phyloP scores from a whole-genome alignment of 441 rosid genomes.

The Populus hybrid region DNA sequence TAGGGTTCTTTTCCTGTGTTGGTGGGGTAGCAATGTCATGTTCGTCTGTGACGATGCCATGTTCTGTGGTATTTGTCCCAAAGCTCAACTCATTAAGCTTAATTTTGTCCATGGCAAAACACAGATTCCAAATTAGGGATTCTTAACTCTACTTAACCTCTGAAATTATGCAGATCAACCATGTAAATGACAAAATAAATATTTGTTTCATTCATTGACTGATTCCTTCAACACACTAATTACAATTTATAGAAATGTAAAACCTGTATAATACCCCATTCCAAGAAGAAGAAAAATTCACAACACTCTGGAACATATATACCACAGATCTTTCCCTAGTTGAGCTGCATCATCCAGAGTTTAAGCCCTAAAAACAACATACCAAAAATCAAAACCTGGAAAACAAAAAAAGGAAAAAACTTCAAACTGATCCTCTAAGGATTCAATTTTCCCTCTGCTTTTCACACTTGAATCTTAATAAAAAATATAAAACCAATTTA shows the following conservation, averaged over 20 bases:
- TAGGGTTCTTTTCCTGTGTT: background rate
- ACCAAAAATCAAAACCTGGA: slow-evolving; percentile 5
- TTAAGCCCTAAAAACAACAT: background rate
- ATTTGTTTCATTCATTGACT: background rate
- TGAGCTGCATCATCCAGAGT: background rate
- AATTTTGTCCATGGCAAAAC: slow-evolving; percentile 11
- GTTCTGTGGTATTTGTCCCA: slow-evolving; percentile 3
- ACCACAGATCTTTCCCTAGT: background rate
- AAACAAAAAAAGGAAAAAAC: background rate
- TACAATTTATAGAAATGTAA: slow-evolving; percentile 19
- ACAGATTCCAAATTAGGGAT: background rate
- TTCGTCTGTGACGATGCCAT: slow-evolving; percentile 2
- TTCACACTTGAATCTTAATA: slow-evolving; percentile 3
- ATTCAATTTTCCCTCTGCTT: background rate
- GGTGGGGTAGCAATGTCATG: slow-evolving; percentile 17
- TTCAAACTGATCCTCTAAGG: background rate
- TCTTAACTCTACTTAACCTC: background rate
- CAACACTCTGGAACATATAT: slow-evolving; percentile 1
- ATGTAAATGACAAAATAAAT: background rate
- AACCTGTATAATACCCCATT: background rate
- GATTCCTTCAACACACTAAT: slow-evolving; percentile 12
- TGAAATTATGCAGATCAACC: slow-evolving; percentile 10
- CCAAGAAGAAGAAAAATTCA: background rate
- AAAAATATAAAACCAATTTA: slow-evolving; percentile 10
- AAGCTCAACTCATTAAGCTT: slow-evolving; percentile 5